phyloP scores from a whole-genome alignment of 192 early-diverging fungal genomes.

The Mortierella hygrophila region DNA sequence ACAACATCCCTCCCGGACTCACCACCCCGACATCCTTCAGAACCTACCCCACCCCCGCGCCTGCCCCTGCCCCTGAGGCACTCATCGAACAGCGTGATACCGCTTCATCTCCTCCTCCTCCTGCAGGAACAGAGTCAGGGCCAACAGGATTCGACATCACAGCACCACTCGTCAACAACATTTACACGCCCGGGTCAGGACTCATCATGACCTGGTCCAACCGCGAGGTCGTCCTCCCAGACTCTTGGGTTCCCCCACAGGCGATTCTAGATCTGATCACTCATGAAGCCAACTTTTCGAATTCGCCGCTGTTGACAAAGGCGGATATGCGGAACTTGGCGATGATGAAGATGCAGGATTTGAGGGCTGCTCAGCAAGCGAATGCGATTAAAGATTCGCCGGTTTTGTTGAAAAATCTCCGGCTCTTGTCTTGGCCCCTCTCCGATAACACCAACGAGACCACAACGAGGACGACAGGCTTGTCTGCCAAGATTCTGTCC shows the following conservation, averaged over 20 bases:
- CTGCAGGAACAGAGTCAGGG: not conserved
- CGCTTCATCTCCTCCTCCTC: not conserved
- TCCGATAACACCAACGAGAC: not conserved
- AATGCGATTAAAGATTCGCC: conserved; percentile 26
- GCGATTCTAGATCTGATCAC: conserved; percentile 25
- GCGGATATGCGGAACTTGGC: conserved; percentile 36
- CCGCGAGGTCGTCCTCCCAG: conserved; percentile 14
- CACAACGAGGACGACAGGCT: not conserved
- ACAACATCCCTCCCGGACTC: conserved; percentile 46
- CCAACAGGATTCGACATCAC: conserved; percentile 27
- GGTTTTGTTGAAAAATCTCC: conserved; percentile 17
- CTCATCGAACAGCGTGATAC: not conserved
- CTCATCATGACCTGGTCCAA: conserved; percentile 45
- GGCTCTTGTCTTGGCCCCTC: conserved; percentile 38
- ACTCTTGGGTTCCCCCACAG: conserved; percentile 24
- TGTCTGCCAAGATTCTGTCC: conserved; percentile 23
- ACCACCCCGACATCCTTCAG: not conserved
- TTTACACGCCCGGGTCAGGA: conserved; percentile 31
- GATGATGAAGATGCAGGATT: conserved; percentile 16
- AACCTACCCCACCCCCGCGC: not conserved
- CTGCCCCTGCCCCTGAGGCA: not conserved
- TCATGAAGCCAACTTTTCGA: conserved; percentile 18
- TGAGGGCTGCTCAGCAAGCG: conserved; percentile 8
- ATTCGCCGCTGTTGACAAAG: conserved; percentile 14
- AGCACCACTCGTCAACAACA: conserved; percentile 25